Base-by-base conservation (phyloP, 2,329 filamentous ascomycete genomes). In the Byssoonygena ceratinophila region DNA sequence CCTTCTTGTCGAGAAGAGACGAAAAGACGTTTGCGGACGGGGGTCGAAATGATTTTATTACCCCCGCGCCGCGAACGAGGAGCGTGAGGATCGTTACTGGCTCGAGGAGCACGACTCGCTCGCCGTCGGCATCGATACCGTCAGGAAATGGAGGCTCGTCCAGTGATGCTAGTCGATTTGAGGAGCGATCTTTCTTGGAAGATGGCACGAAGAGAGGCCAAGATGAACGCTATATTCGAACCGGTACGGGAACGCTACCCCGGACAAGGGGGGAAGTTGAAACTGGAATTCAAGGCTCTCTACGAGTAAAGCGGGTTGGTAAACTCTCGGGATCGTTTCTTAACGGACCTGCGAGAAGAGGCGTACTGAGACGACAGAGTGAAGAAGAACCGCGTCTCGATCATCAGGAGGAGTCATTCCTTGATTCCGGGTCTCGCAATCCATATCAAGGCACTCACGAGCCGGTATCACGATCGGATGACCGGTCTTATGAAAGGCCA, bases 321-420 rank as follows among this genome's bases (percentile, higher is more conserved):
- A 86, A 87, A 66, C 75, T 84, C 6, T 80, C 84, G 1, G 87
- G 87, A 1, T 84, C 81, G 55, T 90, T 91, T 59, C 72, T 92
- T 20, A 88, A 85, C 59, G 87, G 85, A 0, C 87, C 87, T 25
- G 85, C 87, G 18, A 79, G 87, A 51, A 77, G 88, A 59, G 87
- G 86, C 23, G 78, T 85, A 56, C 76, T 73, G 58, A 70, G 69
- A 60, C 72, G 74, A 48, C 73, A 76, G 60, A 85, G 82, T 60
- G 82, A 85, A 57, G 83, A 87, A 57, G 82, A 84, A 36, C 78
- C 66, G 54, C 72, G 65, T 57, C 64, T 58, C 51, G 59, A 56
- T 55, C 59, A 39, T 59, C 67, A 60, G 46, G 62, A 58, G 31
- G 64, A 53, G 7, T 37, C 25, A 1, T 36, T 22, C 11, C 27